phyloP scores from a whole-genome alignment of 495 filamentous ascomycete species.

The Rhypophila decipiens region DNA sequence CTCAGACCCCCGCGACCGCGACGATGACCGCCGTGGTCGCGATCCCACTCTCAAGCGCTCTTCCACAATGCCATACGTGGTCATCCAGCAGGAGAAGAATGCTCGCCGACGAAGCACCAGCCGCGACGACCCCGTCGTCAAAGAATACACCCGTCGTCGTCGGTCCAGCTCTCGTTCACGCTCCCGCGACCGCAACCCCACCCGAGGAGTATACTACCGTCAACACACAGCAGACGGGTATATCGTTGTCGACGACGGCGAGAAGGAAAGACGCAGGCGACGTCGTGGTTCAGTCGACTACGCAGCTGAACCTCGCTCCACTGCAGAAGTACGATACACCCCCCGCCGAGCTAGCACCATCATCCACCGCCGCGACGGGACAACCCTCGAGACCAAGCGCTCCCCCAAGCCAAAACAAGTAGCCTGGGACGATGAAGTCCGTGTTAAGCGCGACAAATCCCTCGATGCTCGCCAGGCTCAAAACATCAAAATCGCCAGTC shows the following conservation, averaged over 20 bases:
- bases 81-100: constrained; percentile 17
- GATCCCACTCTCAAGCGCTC: constrained; percentile 13
- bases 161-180: constrained; percentile 9
- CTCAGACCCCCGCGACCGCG: background rate
- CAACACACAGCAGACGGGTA: constrained; percentile 13
- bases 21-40: constrained; percentile 20
- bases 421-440: constrained; percentile 27
- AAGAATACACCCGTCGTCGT: constrained; percentile 15
- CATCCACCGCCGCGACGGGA: constrained; percentile 21
- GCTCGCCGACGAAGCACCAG: constrained; percentile 11
- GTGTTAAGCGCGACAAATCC: constrained; percentile 10
- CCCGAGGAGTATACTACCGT: constrained; percentile 9
- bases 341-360: constrained; percentile 16
- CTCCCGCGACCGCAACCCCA: constrained; percentile 1
- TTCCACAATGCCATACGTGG: constrained; percentile 19
- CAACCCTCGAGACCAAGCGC: constrained; percentile 14
- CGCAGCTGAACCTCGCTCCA: constrained; percentile 6
- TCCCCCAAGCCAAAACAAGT: constrained; percentile 23
- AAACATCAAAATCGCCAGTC: constrained; percentile 33
- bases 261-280: constrained; percentile 19
- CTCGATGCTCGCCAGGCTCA: constrained; percentile 6
- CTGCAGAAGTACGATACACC: constrained; percentile 3
- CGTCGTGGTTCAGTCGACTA: constrained; percentile 8
- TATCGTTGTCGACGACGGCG: constrained; percentile 19
- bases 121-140: constrained; percentile 14